phyloP scores from a whole-genome alignment of 139 green algal species.

The Gonium pectorale region DNA sequence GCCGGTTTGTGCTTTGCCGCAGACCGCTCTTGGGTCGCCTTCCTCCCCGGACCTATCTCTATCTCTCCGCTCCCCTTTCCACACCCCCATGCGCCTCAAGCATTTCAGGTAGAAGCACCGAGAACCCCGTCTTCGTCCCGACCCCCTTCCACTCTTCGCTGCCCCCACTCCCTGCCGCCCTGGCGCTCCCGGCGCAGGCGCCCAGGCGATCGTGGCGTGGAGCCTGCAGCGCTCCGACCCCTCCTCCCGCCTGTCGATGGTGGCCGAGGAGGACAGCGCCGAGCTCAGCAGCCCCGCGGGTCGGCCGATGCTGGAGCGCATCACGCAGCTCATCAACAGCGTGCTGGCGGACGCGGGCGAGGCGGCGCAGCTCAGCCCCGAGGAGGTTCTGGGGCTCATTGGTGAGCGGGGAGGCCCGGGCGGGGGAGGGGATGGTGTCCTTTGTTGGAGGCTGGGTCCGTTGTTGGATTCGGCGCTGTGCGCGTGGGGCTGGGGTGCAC shows the following conservation, averaged over 20 bases:
- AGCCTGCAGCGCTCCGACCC: conserved; percentile 70
- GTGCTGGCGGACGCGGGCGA: conserved; percentile 50
- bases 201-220: conserved; percentile 93
- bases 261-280: conserved; percentile 92
- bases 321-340: conserved; percentile 91
- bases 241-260: conserved; percentile 78
- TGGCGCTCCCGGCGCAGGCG: conserved; percentile 61
- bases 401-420: no score
- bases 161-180: not conserved
- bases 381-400: conserved; percentile 75
- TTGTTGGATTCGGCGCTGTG: no score
- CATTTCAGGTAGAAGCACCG: no score
- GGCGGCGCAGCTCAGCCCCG: conserved; percentile 47
- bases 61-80: no score
- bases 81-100: no score
- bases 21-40: no score
- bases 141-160: not conserved
- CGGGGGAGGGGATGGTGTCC: no score
- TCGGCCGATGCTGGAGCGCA: conserved; percentile 79
- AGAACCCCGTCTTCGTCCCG: no score
- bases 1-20: no score
- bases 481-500: no score
- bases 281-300: conserved; percentile 71
- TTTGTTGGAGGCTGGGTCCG: no score
- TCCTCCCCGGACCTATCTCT: no score